Evolutionary conservation across 176 grass and related monocot species (phyloP).

Genomic region (Carex littledalei): DNA sequence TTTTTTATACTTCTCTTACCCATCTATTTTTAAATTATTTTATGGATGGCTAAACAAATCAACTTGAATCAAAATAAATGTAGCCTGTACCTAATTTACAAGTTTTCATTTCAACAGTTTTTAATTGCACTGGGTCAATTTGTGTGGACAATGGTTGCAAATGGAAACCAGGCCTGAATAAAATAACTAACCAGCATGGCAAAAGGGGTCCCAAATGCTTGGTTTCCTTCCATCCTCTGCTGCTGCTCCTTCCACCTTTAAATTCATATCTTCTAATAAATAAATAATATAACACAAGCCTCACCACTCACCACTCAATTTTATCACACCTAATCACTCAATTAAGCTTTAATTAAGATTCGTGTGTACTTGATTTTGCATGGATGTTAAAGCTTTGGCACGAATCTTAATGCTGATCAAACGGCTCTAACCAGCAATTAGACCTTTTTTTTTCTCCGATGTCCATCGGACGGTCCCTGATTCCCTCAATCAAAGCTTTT

Average conservation of each 20-base stretch:
- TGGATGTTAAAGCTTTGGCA: too few relatives aligned
- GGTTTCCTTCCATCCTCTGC: constrained; percentile 69
- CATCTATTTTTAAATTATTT: not conserved
- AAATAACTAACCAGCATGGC: constrained; percentile 37
- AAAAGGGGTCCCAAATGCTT: constrained; percentile 68
- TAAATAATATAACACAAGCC: too few relatives aligned
- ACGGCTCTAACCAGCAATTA: too few relatives aligned
- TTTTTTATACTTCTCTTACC: not conserved
- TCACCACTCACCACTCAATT: not conserved
- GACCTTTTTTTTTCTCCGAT: too few relatives aligned
- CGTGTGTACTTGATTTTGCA: too few relatives aligned
- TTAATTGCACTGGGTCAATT: not conserved
- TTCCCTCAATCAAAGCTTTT: too few relatives aligned
- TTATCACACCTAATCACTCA: not conserved
- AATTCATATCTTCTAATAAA: not conserved
- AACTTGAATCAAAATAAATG: not conserved
- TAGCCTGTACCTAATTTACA: not conserved
- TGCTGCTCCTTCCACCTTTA: constrained; percentile 53
- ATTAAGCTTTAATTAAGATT: not conserved
- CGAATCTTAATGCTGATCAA: too few relatives aligned
- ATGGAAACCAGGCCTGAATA: not conserved
- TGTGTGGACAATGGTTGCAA: not conserved
- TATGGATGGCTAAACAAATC: not conserved
- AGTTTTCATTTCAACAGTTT: not conserved
- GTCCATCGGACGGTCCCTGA: too few relatives aligned